Evolutionary conservation across 305 asterid species (phyloP).

Genomic region (Fraxinus dipetala): DNA sequence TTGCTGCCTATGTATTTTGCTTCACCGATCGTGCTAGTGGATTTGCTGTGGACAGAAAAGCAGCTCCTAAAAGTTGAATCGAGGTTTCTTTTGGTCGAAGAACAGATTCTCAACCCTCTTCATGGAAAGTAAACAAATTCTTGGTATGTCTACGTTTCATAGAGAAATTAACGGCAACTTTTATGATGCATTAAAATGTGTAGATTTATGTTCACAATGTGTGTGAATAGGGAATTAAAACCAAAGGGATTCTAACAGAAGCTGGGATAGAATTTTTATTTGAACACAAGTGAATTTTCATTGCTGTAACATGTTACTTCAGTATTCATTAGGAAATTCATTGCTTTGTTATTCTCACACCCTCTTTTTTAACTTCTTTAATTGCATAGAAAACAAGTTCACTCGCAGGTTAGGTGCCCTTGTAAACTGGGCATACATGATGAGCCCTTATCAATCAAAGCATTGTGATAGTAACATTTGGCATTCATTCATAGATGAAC

Average conservation of each 20-base stretch:
- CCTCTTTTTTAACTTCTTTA: neutral
- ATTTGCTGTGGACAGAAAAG: conserved; percentile 57
- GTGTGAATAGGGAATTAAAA: conserved; percentile 17
- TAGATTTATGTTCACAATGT: conserved; percentile 21
- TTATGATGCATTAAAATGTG: neutral
- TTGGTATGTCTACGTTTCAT: conserved; percentile 5
- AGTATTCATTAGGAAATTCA: neutral
- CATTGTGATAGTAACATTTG: neutral
- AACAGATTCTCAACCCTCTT: conserved; percentile 49
- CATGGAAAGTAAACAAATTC: conserved; percentile 14
- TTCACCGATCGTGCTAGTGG: conserved; percentile 72
- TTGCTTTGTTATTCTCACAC: neutral
- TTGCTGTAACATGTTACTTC: conserved; percentile 20
- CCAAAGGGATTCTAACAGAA: neutral
- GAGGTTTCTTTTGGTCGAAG: conserved; percentile 62
- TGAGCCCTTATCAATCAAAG: neutral
- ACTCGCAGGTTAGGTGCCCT: neutral
- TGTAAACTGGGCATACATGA: neutral
- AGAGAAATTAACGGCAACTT: neutral
- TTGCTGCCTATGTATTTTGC: conserved; percentile 91
- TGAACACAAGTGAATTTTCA: conserved; percentile 25
- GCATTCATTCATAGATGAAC: neutral
- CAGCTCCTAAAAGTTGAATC: conserved; percentile 46
- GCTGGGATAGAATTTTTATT: conserved; percentile 15
- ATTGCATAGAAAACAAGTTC: neutral